Evolutionary conservation across 129 eudicot genomes (phyloP), one percentile per base, ranked within the genome.

Genomic region (Flaveria robusta): DNA sequence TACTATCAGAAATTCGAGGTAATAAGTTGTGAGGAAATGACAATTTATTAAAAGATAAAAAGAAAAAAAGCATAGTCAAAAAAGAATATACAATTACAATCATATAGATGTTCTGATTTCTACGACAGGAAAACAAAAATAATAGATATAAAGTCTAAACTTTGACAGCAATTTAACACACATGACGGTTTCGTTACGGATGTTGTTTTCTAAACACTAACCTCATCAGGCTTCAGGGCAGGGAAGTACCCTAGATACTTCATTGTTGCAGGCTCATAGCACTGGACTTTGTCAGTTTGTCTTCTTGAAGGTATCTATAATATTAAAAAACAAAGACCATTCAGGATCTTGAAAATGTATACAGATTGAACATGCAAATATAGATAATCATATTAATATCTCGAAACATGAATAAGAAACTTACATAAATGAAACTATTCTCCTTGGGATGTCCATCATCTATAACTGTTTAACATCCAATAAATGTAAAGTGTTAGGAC

Each of bases 261-360:
- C 97, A 94, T 91, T 11, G 98, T 94, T 81, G 98, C 98, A 60
- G 98, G 98, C 85, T 91, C 98, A 80, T 94, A 94, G 91, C 98
- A 94, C 85, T 88, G 96, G 70, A 94, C 98, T 87, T 84, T 94
- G 74, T 91, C 98, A 7, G 97, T 89, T 68, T 94, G 98, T 50
- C 98, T 86, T 75, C 96, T 87, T 37, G 96, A 91, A 77, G 98
- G 98, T 78, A 94, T 89, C 98, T 94, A 80, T 62, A 73, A 59
- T 46, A 56, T 63, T 64, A 79, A 24, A n/a, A 46, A 64, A 75
- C 49, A 60, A 37, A 6, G 56, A 39, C 29, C 2, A 11, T 72
- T 77, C 20, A 34, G 11, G 22, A 41, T 18, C 51, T 37, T 76
- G 49, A 70, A 22, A 34, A 58, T 49, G 52, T 74, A 7, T 58